phyloP scores from a whole-genome alignment of 257 asterid species.

The Plantago major region DNA sequence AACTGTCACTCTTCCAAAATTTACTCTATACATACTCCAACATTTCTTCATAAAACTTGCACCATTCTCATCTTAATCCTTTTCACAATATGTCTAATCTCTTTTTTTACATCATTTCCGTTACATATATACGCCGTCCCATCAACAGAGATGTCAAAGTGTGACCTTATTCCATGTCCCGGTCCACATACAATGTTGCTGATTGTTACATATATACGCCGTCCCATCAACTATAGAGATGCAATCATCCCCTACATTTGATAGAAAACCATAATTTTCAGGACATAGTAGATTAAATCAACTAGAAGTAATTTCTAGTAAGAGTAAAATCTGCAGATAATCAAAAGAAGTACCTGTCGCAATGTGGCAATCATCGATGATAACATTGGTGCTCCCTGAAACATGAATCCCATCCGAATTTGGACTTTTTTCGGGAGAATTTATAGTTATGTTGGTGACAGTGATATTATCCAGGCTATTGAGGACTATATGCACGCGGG shows the following conservation, averaged over 20 bases:
- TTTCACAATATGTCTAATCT: too few species aligned
- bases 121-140: too few species aligned
- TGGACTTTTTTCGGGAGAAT: slow-evolving; percentile 30
- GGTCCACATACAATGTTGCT: slow-evolving; percentile 45
- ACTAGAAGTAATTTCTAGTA: slow-evolving; percentile 1
- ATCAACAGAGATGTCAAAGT: too few species aligned
- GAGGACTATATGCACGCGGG: slow-evolving; percentile 31
- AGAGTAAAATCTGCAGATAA: not conserved
- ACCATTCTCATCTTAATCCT: too few species aligned
- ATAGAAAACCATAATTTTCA: not conserved
- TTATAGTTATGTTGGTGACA: slow-evolving; percentile 23
- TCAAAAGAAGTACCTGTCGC: slow-evolving; percentile 29
- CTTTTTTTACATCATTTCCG: too few species aligned
- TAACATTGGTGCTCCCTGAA: slow-evolving; percentile 18
- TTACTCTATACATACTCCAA: too few species aligned
- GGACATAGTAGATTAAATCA: not conserved
- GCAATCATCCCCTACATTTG: slow-evolving; percentile 46
- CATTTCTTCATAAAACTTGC: too few species aligned
- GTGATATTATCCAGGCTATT: not conserved
- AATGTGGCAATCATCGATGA: slow-evolving; percentile 20
- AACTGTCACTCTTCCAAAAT: too few species aligned
- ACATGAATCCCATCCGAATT: slow-evolving; percentile 48
- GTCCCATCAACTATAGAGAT: slow-evolving; percentile 39
- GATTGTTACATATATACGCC: slow-evolving; percentile 18
- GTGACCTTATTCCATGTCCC: slow-evolving; percentile 52